Percentiles rank a stretch among this genome's conserved stretches.
These are phyloP conservation scores for Melocanna baccifera DNA, from an alignment of 176 grass and related monocot species.

Conservation along the genomic window DNA sequence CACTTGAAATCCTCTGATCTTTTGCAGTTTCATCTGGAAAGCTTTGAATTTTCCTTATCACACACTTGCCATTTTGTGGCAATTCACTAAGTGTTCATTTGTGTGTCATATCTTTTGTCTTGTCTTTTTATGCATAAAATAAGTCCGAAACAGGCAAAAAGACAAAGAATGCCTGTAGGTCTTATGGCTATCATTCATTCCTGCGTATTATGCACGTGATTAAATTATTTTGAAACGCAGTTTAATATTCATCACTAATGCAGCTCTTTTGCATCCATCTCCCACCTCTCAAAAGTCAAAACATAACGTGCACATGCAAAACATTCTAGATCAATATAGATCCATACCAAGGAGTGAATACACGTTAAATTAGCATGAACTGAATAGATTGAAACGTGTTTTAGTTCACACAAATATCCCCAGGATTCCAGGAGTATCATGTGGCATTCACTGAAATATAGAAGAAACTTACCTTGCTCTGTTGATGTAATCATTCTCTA, in stretches of 20 bases:
- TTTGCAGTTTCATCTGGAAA: neutral
- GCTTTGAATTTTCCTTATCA: neutral
- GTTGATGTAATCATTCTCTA: neutral
- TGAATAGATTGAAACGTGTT: neutral
- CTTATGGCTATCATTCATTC: neutral
- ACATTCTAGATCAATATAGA: neutral
- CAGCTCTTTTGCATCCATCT: neutral
- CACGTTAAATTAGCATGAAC: neutral
- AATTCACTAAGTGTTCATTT: neutral
- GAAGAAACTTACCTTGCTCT: neutral
- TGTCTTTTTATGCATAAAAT: neutral
- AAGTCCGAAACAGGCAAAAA: neutral
- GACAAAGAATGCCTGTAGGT: neutral
- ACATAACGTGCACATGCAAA: neutral
- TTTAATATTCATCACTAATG: neutral
- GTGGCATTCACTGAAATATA: neutral
- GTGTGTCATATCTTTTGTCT: neutral
- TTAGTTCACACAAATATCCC: neutral
- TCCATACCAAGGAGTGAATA: neutral
- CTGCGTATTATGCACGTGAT: neutral
- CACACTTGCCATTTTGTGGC: neutral
- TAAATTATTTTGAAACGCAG: neutral
- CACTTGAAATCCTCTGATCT: neutral
- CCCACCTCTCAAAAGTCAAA: neutral
- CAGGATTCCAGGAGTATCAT: neutral